phyloP scores from a whole-genome alignment of 257 asterid genomes.

The Mentha longifolia region DNA sequence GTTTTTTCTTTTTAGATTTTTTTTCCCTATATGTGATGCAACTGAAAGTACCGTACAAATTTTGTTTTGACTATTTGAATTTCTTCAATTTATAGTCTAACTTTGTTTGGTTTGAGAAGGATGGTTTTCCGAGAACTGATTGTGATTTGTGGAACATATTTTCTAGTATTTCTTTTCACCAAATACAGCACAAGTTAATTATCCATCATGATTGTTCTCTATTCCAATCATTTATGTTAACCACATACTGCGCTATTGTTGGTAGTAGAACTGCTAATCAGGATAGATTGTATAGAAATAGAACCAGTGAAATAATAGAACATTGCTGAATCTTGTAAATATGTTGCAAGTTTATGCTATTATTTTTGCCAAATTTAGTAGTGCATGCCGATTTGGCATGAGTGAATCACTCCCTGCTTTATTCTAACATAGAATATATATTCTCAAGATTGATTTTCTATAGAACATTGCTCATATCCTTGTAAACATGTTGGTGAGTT shows the following conservation, averaged over 20 bases:
- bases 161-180: not conserved
- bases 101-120: conserved; percentile 10
- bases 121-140: not conserved
- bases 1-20: not conserved
- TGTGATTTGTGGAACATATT: not conserved
- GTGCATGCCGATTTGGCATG: conserved; percentile 5
- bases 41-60: not conserved
- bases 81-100: conserved; percentile 5
- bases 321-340: conserved; percentile 14
- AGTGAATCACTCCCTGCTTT: no score
- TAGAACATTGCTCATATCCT: not conserved
- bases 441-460: not conserved
- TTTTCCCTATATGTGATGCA: not conserved
- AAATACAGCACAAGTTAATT: not conserved
- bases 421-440: not conserved
- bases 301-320: no score
- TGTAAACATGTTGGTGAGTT: conserved; percentile 23
- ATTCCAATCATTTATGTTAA: not conserved
- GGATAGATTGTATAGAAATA: not conserved
- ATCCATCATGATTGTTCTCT: conserved; percentile 4
- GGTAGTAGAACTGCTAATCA: not conserved
- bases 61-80: conserved; percentile 1
- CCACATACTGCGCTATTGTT: not conserved
- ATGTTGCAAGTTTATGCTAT: conserved; percentile 17
- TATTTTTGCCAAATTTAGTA: conserved; percentile 12